Percentiles rank a stretch among this genome's conserved stretches.
phyloP scores from a whole-genome alignment of 2,329 filamentous ascomycete species.

The Drechslerella dactyloides region DNA sequence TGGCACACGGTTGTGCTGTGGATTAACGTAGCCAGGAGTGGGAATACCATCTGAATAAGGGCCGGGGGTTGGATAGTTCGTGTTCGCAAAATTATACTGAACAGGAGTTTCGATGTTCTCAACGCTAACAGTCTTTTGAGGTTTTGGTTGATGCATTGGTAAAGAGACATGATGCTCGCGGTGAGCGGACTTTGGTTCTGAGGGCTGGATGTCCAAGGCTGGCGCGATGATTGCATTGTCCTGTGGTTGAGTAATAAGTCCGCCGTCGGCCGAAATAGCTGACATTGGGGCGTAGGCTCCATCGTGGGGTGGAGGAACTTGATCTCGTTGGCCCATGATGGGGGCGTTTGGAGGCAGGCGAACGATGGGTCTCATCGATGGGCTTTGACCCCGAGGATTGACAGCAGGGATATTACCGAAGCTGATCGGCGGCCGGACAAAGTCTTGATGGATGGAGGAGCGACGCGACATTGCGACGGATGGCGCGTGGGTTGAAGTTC shows the following conservation, averaged over 20 bases:
- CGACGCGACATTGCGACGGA: slow-evolving; percentile 55
- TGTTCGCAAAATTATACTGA: slow-evolving; percentile 64
- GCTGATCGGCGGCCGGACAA: slow-evolving; percentile 45
- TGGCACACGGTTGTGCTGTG: slow-evolving; percentile 42
- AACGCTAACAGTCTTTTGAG: slow-evolving; percentile 91
- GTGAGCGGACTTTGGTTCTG: slow-evolving; percentile 67
- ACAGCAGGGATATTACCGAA: slow-evolving; percentile 50
- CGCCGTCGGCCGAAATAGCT: slow-evolving; percentile 6
- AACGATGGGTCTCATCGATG: slow-evolving; percentile 53
- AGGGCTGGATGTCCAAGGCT: slow-evolving; percentile 53
- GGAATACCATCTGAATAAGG: slow-evolving; percentile 55
- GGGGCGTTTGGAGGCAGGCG: slow-evolving; percentile 56
- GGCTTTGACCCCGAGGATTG: slow-evolving; percentile 30
- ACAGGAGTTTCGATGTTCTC: slow-evolving; percentile 88
- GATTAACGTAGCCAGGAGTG: slow-evolving; percentile 51
- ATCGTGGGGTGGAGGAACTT: slow-evolving; percentile 15
- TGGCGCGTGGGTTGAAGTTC: slow-evolving; percentile 54
- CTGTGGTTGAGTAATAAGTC: slow-evolving; percentile 19
- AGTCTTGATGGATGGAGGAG: slow-evolving; percentile 54
- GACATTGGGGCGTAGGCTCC: slow-evolving; percentile 14
- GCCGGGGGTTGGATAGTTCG: slow-evolving; percentile 59
- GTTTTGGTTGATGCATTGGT: slow-evolving; percentile 89
- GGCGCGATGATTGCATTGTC: slow-evolving; percentile 9
- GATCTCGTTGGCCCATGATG: slow-evolving; percentile 49
- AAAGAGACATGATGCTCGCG: slow-evolving; percentile 65